phyloP scores from a whole-genome alignment of 2,329 filamentous ascomycete species.

The Arthroderma sp. region DNA sequence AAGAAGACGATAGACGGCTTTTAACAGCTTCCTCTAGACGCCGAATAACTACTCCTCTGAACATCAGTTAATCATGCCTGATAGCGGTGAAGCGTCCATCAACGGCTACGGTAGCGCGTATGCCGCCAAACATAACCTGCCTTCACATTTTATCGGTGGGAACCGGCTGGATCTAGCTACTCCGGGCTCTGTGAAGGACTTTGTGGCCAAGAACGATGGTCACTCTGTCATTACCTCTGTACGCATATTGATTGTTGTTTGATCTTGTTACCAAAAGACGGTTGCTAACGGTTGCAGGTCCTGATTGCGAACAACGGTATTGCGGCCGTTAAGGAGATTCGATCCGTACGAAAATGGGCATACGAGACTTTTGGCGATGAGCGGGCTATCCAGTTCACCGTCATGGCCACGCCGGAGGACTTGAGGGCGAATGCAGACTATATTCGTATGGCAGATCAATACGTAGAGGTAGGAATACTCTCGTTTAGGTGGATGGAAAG shows the following conservation, averaged over 20 bases:
- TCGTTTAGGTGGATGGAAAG: too few relatives aligned
- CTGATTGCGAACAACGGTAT: constrained; percentile 99
- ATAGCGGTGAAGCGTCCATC: constrained; percentile 25
- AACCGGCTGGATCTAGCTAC: constrained; percentile 73
- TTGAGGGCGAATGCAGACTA: constrained; percentile 95
- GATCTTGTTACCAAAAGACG: too few relatives aligned
- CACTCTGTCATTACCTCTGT: constrained; percentile 99
- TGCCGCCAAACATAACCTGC: constrained; percentile 68
- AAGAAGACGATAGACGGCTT: constrained; percentile 1
- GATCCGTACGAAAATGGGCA: constrained; percentile 98
- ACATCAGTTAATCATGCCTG: constrained; percentile 28
- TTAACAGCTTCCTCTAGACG: constrained; percentile 3
- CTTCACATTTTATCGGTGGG: constrained; percentile 92
- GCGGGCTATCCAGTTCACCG: constrained; percentile 95
- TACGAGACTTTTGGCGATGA: constrained; percentile 99
- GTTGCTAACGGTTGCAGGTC: constrained; percentile 47
- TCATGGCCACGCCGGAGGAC: constrained; percentile 99
- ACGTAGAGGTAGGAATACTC: constrained; percentile 78
- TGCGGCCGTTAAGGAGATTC: constrained; percentile 97
- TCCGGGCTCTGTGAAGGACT: constrained; percentile 86
- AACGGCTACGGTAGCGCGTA: constrained; percentile 53
- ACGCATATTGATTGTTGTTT: constrained; percentile 35
- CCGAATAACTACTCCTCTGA: constrained; percentile 5
- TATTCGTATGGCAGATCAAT: constrained; percentile 98
- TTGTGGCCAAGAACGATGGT: constrained; percentile 75